These are phyloP conservation scores for Kwoniella sp. DNA, from an alignment of 768 basidiomycete species.

Conservation along the genomic window DNA sequence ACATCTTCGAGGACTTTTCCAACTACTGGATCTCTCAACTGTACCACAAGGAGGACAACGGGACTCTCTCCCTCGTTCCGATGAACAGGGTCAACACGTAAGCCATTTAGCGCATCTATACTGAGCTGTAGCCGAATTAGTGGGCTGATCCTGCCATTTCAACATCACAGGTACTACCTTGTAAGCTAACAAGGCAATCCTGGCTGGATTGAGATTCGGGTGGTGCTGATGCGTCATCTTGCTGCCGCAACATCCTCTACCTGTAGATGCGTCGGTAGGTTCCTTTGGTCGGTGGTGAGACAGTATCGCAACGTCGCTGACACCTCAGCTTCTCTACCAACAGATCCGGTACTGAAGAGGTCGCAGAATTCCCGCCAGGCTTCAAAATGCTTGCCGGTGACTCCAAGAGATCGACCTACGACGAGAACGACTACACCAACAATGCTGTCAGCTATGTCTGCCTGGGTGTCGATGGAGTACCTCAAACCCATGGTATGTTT, in stretches of 20 bases:
- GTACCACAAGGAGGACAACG: constrained; percentile 13
- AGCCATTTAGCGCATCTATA: background rate
- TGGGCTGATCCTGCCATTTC: too few relatives aligned
- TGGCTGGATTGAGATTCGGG: background rate
- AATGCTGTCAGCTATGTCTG: constrained; percentile 56
- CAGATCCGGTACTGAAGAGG: constrained; percentile 28
- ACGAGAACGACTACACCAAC: constrained; percentile 43
- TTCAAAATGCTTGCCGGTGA: constrained; percentile 57
- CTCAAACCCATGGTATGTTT: constrained; percentile 34
- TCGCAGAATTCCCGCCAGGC: constrained; percentile 52
- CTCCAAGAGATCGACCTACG: constrained; percentile 53
- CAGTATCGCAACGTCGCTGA: background rate
- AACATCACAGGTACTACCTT: constrained; percentile 9
- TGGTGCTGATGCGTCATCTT: too few relatives aligned
- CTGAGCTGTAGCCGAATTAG: too few relatives aligned
- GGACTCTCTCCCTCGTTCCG: constrained; percentile 6
- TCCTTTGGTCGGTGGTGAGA: background rate
- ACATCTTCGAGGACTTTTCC: constrained; percentile 8
- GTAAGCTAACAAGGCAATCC: constrained; percentile 14
- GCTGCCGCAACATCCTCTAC: background rate
- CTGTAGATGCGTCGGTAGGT: constrained; percentile 22
- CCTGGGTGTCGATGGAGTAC: constrained; percentile 41
- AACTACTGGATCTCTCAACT: constrained; percentile 19
- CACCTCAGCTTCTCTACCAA: background rate
- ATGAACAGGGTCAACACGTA: constrained; percentile 20